Conservation (phyloP, 495 filamentous ascomycete genomes). For the Podospora australis region DNA sequence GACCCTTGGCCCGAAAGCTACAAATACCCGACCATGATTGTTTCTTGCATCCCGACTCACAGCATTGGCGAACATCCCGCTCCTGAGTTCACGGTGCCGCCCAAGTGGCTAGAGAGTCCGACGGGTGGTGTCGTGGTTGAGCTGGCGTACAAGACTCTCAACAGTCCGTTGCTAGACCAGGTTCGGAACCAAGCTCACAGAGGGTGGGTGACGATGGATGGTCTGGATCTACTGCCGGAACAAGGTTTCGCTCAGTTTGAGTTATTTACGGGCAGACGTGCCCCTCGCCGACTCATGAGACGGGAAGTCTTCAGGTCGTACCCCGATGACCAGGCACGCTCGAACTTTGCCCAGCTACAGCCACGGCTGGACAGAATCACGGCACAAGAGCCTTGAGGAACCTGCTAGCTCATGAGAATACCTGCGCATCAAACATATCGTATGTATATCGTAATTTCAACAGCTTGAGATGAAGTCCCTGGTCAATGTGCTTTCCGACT, state of each 20-base stretch:
- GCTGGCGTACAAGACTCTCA: constrained; percentile 61
- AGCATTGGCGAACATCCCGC: constrained; percentile 51
- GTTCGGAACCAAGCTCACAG: constrained; percentile 53
- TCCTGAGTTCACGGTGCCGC: constrained; percentile 62
- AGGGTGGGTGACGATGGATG: constrained; percentile 66
- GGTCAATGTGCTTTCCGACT: no score
- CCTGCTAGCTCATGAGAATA: no score
- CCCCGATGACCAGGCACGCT: constrained; percentile 29
- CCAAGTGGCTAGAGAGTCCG: constrained; percentile 59
- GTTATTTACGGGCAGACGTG: constrained; percentile 65
- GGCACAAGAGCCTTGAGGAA: constrained; percentile 23
- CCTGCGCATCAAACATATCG: no score
- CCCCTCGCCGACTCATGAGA: constrained; percentile 63
- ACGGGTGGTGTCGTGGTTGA: constrained; percentile 70
- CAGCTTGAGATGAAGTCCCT: no score
- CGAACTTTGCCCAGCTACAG: constrained; percentile 22
- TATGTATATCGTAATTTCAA: no score
- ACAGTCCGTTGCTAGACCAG: constrained; percentile 60
- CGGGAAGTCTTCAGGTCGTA: constrained; percentile 54
- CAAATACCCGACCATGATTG: constrained; percentile 58
- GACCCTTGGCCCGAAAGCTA: constrained; percentile 58
- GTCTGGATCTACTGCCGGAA: constrained; percentile 66
- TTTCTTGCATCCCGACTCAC: constrained; percentile 64
- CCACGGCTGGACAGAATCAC: constrained; percentile 27
- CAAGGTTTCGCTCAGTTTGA: constrained; percentile 76